phyloP scores from a whole-genome alignment of 768 basidiomycete genomes.

The Lentinula edodes region DNA sequence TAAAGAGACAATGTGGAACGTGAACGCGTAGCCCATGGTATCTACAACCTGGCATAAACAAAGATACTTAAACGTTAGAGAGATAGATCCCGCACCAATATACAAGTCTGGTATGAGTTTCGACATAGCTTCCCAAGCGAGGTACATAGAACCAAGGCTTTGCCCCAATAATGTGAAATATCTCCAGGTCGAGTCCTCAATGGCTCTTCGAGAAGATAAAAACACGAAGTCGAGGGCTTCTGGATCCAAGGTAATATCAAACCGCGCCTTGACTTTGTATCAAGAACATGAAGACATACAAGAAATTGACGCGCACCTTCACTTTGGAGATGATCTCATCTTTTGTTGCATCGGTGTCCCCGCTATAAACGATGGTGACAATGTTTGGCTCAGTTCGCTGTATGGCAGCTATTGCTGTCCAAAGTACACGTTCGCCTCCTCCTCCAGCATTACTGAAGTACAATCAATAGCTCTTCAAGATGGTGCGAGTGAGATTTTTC shows the following conservation, averaged over 20 bases:
- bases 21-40: constrained; percentile 98
- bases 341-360: constrained; percentile 79
- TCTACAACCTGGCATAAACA: constrained; percentile 39
- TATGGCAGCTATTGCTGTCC: constrained; percentile 79
- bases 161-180: constrained; percentile 92
- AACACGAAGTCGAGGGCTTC: constrained; percentile 75
- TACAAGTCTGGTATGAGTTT: constrained; percentile 83
- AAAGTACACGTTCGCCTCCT: constrained; percentile 93
- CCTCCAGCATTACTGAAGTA: constrained; percentile 85
- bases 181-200: constrained; percentile 82
- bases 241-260: constrained; percentile 70
- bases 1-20: constrained; percentile 70
- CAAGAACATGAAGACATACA: neutral
- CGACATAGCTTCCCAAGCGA: constrained; percentile 80
- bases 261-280: constrained; percentile 51
- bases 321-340: constrained; percentile 76
- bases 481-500: constrained; percentile 12
- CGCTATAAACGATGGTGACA: constrained; percentile 82
- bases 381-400: constrained; percentile 64
- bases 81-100: constrained; percentile 53
- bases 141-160: constrained; percentile 78
- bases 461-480: constrained; percentile 23
- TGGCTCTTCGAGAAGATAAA: constrained; percentile 58
- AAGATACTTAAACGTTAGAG: neutral
- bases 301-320: constrained; percentile 43